Conservation (phyloP, 495 filamentous ascomycete species). For the Hypoxylon crocopeplum region DNA sequence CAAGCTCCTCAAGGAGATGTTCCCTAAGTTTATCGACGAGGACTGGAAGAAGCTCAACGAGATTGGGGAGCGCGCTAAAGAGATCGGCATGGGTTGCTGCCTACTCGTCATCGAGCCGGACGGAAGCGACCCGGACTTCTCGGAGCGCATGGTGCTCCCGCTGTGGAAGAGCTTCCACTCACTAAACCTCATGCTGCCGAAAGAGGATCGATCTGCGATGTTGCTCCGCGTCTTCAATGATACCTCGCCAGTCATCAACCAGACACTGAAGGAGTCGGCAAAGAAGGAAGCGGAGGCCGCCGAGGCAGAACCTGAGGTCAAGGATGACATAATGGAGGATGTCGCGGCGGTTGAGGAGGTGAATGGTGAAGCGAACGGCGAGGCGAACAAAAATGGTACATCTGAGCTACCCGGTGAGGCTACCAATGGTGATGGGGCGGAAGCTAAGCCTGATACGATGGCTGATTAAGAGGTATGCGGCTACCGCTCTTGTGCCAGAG, state of each 20-base stretch:
- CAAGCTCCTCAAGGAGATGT: conserved; percentile 89
- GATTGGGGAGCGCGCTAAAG: conserved; percentile 81
- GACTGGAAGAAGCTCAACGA: conserved; percentile 81
- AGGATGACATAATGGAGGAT: conserved; percentile 31
- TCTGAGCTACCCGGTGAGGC: conserved; percentile 9
- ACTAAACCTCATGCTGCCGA: conserved; percentile 94
- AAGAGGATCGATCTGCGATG: conserved; percentile 94
- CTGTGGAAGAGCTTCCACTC: conserved; percentile 88
- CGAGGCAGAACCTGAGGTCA: conserved; percentile 32
- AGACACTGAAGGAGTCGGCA: conserved; percentile 53
- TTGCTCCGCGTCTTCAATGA: conserved; percentile 90
- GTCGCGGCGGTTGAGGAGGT: conserved; percentile 14
- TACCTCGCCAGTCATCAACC: conserved; percentile 71
- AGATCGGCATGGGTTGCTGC: conserved; percentile 89
- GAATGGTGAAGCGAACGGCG: no score
- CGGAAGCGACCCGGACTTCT: conserved; percentile 71
- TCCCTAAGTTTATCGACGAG: conserved; percentile 74
- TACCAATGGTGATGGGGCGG: neutral
- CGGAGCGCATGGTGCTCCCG: conserved; percentile 83
- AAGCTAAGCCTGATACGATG: neutral
- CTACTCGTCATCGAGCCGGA: conserved; percentile 81
- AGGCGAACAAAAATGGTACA: conserved; percentile 3
- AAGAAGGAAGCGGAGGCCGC: conserved; percentile 40
- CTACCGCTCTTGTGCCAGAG: no score
- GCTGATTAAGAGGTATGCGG: neutral